phyloP scores from a whole-genome alignment of 495 filamentous ascomycete species.

The Penicillium fimorum region DNA sequence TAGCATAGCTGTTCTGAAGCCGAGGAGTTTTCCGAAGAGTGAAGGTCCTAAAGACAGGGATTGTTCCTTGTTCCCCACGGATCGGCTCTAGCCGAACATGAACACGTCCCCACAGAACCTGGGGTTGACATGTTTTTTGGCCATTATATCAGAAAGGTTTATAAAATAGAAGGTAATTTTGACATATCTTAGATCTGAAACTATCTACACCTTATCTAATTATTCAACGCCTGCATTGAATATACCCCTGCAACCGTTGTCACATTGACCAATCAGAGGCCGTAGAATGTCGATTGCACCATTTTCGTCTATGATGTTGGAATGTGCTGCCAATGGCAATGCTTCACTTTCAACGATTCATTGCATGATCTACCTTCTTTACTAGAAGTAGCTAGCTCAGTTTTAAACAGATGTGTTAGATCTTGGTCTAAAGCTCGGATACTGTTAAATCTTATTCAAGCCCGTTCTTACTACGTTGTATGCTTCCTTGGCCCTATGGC shows the following conservation, averaged over 20 bases:
- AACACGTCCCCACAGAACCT: background rate
- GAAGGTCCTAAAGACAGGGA: slow-evolving; percentile 3
- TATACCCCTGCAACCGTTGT: background rate
- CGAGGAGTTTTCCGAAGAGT: background rate
- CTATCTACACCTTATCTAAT: background rate
- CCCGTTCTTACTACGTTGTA: too few relatives aligned
- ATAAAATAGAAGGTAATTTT: background rate
- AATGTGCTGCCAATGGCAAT: slow-evolving; percentile 11
- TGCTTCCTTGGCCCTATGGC: too few relatives aligned
- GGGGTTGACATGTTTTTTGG: background rate
- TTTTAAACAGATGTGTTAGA: background rate
- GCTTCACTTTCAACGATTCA: background rate
- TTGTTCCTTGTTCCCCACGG: slow-evolving; percentile 6
- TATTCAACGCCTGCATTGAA: background rate
- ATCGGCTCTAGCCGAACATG: slow-evolving; percentile 11
- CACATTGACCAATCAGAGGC: slow-evolving; percentile 11
- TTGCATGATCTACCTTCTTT: background rate
- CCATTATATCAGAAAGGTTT: background rate
- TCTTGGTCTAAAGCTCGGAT: background rate
- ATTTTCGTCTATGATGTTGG: slow-evolving; percentile 7
- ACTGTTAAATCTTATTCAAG: background rate
- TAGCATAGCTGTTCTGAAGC: background rate
- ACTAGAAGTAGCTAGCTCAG: background rate
- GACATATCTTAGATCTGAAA: background rate
- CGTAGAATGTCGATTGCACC: slow-evolving; percentile 7